These are phyloP conservation scores for Coprinopsis strossmayeri DNA, from an alignment of 768 basidiomycete species.

Conservation along the genomic window DNA sequence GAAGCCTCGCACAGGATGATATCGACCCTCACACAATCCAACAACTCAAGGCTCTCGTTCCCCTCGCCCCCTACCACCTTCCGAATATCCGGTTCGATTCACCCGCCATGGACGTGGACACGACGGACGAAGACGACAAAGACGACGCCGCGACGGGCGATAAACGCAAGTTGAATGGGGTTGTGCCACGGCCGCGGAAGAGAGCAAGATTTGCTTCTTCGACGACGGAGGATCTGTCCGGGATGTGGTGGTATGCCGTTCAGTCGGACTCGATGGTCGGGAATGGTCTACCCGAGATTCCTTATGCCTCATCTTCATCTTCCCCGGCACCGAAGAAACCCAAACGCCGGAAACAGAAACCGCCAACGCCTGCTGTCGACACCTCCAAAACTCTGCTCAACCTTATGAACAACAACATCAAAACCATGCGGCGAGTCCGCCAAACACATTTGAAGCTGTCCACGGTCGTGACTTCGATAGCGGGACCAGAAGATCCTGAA, in stretches of 20 bases:
- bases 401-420: conserved; percentile 73
- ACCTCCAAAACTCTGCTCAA: conserved; percentile 48
- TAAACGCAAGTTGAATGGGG: conserved; percentile 53
- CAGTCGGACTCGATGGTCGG: conserved; percentile 54
- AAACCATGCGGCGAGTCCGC: conserved; percentile 65
- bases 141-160: conserved; percentile 38
- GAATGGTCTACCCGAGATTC: conserved; percentile 58
- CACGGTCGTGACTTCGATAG: conserved; percentile 36
- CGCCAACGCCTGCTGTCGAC: conserved; percentile 6
- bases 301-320: conserved; percentile 28
- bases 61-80: no score
- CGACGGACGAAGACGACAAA: conserved; percentile 25
- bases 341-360: conserved; percentile 11
- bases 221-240: conserved; percentile 41
- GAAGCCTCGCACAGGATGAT: conserved; percentile 29
- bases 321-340: conserved; percentile 7
- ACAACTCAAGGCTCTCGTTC: conserved; percentile 31
- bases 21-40: conserved; percentile 12
- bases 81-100: no score
- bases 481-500: conserved; percentile 30
- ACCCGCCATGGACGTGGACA: no score
- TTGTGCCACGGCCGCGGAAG: conserved; percentile 51
- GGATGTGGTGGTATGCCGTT: conserved; percentile 73
- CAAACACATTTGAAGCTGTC: conserved; percentile 69
- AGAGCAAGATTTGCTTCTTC: conserved; percentile 43